Evolutionary conservation across 495 filamentous ascomycete genomes (phyloP).

Genomic region (Penicillium lagena): DNA sequence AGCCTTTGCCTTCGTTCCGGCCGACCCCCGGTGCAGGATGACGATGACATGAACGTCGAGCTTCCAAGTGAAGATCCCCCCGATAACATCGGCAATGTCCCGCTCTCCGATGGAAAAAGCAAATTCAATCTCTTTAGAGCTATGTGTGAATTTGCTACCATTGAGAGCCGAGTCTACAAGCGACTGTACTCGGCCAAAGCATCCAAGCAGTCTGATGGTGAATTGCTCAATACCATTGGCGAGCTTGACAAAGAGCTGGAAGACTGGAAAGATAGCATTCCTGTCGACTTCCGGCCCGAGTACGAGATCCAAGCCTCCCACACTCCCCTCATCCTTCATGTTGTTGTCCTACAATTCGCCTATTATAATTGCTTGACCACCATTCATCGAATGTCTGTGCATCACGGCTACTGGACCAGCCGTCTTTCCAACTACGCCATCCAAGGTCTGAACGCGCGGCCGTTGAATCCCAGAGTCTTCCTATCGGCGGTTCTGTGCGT

Average conservation of each 20-base stretch:
- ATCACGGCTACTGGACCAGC: slow-evolving; percentile 98
- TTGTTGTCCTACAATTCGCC: slow-evolving; percentile 88
- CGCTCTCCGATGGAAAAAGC: slow-evolving; percentile 79
- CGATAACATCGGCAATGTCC: slow-evolving; percentile 91
- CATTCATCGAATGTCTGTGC: slow-evolving; percentile 96
- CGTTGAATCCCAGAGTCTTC: slow-evolving; percentile 90
- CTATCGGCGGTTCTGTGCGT: slow-evolving; percentile 91
- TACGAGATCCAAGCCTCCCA: slow-evolving; percentile 89
- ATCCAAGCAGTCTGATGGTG: slow-evolving; percentile 85
- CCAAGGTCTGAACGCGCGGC: slow-evolving; percentile 81
- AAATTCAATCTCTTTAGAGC: slow-evolving; percentile 91
- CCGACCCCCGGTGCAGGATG: slow-evolving; percentile 88
- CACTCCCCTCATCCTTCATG: slow-evolving; percentile 82
- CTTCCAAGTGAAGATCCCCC: slow-evolving; percentile 84
- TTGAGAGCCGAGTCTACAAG: slow-evolving; percentile 92
- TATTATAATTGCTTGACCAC: slow-evolving; percentile 98
- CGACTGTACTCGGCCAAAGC: slow-evolving; percentile 90
- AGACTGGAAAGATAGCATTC: slow-evolving; percentile 93
- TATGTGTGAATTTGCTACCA: slow-evolving; percentile 84
- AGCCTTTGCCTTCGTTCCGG: slow-evolving; percentile 86
- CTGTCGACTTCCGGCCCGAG: slow-evolving; percentile 89
- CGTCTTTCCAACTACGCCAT: slow-evolving; percentile 92
- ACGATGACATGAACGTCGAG: slow-evolving; percentile 98
- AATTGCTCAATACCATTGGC: slow-evolving; percentile 91
- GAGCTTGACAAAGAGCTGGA: slow-evolving; percentile 91